phyloP scores from a whole-genome alignment of 176 grass and related monocot genomes.

The Poa annua region DNA sequence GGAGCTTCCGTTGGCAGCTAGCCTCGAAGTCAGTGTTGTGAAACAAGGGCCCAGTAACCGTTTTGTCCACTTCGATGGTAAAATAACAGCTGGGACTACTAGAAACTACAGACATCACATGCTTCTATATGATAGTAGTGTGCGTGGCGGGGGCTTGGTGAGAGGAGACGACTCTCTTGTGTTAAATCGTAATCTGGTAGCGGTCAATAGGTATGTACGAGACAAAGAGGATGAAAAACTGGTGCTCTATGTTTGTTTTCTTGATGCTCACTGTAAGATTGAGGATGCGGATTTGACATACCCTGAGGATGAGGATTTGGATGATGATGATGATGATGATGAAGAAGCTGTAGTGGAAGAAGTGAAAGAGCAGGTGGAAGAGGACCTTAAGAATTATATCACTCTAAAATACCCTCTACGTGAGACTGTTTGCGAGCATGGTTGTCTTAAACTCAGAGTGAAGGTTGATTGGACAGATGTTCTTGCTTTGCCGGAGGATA shows the following conservation, averaged over 20 bases:
- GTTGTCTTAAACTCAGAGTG: too few species aligned
- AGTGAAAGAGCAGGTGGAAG: too few species aligned
- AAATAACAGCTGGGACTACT: constrained; percentile 5
- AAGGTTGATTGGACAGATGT: too few species aligned
- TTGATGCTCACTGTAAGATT: neutral
- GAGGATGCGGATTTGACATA: neutral
- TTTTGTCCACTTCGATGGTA: neutral
- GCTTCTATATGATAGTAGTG: neutral
- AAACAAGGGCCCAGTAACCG: neutral
- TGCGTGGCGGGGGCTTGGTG: neutral
- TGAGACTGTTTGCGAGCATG: too few species aligned
- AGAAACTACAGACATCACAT: constrained; percentile 7
- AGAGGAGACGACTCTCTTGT: neutral
- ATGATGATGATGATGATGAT: too few species aligned
- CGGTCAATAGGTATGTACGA: neutral
- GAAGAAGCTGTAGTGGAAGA: neutral
- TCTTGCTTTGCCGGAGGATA: too few species aligned
- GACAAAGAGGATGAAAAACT: too few species aligned
- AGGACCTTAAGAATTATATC: too few species aligned
- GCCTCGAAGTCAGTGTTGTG: neutral
- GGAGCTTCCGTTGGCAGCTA: neutral
- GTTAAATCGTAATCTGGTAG: neutral
- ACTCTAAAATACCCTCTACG: too few species aligned
- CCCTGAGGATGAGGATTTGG: too few species aligned
- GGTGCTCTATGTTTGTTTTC: constrained; percentile 18